Evolutionary conservation across 257 asterid species (phyloP).

Genomic region (Parsonsia alboflavescens): DNA sequence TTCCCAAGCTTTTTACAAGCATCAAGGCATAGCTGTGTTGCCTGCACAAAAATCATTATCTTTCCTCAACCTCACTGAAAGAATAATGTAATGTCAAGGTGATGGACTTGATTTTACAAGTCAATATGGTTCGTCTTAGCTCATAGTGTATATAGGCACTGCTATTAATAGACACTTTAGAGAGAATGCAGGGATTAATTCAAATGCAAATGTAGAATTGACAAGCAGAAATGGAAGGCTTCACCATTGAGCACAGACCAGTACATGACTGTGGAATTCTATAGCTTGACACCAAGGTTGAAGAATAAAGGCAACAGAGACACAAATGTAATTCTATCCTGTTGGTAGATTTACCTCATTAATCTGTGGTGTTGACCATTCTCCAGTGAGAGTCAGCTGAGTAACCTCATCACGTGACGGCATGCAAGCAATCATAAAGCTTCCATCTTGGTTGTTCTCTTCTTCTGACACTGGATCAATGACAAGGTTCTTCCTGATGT

Average conservation of each 20-base stretch:
- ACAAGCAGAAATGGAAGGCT: not conserved
- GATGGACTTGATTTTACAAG: not conserved
- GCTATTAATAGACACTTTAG: not conserved
- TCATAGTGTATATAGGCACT: not conserved
- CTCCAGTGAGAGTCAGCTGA: constrained; percentile 82
- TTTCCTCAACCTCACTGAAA: not conserved
- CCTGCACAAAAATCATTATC: constrained; percentile 40
- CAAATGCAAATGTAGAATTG: not conserved
- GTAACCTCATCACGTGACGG: constrained; percentile 89
- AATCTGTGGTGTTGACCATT: constrained; percentile 77
- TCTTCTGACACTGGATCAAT: constrained; percentile 85
- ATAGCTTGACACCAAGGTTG: not conserved
- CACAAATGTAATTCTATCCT: not conserved
- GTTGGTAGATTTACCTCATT: constrained; percentile 53
- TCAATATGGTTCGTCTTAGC: not conserved
- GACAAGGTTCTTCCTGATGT: constrained; percentile 67
- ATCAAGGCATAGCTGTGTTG: constrained; percentile 80
- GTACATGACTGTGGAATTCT: not conserved
- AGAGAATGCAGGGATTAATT: not conserved
- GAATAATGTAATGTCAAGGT: not conserved
- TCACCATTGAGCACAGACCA: not conserved
- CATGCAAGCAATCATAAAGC: constrained; percentile 73
- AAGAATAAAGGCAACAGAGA: not conserved
- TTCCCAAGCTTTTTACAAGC: constrained; percentile 82
- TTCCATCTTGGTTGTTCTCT: constrained; percentile 75